phyloP scores from a whole-genome alignment of 306 rosid genomes.

The Gastrolobium villosum region DNA sequence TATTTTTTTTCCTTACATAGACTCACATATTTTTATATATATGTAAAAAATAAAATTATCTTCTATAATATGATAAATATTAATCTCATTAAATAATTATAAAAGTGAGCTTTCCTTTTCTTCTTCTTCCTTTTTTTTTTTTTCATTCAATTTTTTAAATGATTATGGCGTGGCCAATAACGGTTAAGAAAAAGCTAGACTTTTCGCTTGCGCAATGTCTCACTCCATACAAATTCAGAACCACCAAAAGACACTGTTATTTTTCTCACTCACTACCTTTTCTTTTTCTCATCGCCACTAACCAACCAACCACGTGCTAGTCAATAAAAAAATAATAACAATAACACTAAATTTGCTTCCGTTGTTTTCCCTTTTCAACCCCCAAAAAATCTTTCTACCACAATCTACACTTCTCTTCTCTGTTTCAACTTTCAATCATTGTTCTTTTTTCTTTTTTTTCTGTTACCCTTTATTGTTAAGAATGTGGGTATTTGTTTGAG shows the following conservation, averaged over 20 bases:
- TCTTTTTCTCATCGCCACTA: constrained; percentile 43
- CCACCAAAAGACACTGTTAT: constrained; percentile 38
- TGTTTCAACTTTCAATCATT: neutral
- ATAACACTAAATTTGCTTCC: neutral
- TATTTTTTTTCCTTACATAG: too few relatives aligned
- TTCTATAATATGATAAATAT: too few relatives aligned
- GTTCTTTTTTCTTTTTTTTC: neutral
- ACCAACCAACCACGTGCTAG: neutral
- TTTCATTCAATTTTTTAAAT: too few relatives aligned
- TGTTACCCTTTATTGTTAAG: neutral
- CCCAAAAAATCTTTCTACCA: neutral
- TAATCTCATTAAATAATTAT: too few relatives aligned
- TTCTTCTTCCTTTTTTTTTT: too few relatives aligned
- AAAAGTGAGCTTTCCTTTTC: too few relatives aligned
- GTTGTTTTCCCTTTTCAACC: neutral
- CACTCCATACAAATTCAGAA: constrained; percentile 6
- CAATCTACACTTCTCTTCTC: neutral
- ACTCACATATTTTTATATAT: too few relatives aligned
- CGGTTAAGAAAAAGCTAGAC: constrained; percentile 20
- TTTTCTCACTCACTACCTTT: constrained; percentile 45
- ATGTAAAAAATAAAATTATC: too few relatives aligned
- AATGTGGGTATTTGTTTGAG: constrained; percentile 41
- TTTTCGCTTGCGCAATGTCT: constrained; percentile 10
- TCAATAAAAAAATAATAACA: neutral
- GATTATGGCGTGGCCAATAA: neutral